Percentiles rank a stretch among this genome's conserved stretches.
phyloP scores from a whole-genome alignment of 345 rosid genomes.

The Rhizophora apiculata region DNA sequence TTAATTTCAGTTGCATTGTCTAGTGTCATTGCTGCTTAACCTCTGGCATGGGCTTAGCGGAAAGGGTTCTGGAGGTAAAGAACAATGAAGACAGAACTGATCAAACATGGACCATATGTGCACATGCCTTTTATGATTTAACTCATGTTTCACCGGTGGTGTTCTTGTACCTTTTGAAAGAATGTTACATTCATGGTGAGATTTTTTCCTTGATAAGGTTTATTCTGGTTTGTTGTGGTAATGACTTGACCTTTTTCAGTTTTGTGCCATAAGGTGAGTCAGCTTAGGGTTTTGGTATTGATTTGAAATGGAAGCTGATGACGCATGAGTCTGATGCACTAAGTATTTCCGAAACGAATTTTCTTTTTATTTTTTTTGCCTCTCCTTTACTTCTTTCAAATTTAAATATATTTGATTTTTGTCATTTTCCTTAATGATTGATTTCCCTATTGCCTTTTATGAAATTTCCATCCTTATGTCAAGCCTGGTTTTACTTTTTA shows the following conservation, averaged over 20 bases:
- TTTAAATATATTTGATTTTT: too few relatives aligned
- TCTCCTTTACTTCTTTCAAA: too few relatives aligned
- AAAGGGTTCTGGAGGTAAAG: constrained; percentile 24
- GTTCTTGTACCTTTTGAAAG: constrained; percentile 73
- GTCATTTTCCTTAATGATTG: too few relatives aligned
- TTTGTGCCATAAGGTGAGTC: neutral
- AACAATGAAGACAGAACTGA: constrained; percentile 13
- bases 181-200: constrained; percentile 69
- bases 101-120: constrained; percentile 33
- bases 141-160: constrained; percentile 64
- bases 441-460: too few relatives aligned
- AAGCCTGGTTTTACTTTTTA: too few relatives aligned
- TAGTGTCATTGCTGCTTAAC: constrained; percentile 17
- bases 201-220: constrained; percentile 1
- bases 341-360: too few relatives aligned
- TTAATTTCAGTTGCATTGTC: neutral
- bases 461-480: too few relatives aligned
- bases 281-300: neutral
- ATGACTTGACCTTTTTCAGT: neutral
- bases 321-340: neutral
- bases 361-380: too few relatives aligned
- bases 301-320: neutral
- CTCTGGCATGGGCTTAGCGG: constrained; percentile 43
- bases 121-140: constrained; percentile 61
- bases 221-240: neutral